Evolutionary conservation across 176 grass and related monocot species (phyloP).

Genomic region (Eremochloa ophiuroides): DNA sequence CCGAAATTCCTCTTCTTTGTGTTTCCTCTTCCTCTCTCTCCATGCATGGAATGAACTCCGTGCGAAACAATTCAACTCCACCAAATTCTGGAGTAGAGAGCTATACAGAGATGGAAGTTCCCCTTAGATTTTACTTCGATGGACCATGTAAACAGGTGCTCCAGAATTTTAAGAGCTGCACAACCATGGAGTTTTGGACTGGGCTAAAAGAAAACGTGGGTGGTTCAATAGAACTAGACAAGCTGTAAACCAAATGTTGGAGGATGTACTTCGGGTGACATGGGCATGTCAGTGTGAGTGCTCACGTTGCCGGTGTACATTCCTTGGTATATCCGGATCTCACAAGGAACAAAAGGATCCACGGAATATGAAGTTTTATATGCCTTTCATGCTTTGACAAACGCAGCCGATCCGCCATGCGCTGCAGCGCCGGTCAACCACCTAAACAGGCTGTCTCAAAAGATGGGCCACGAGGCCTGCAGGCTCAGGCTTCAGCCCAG

Average conservation of each 20-base stretch:
- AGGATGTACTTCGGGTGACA: background rate
- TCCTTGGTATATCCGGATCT: slow-evolving; percentile 27
- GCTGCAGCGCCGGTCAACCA: background rate
- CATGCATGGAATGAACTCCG: background rate
- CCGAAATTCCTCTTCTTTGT: no score
- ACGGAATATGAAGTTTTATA: background rate
- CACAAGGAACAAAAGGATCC: background rate
- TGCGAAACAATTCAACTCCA: background rate
- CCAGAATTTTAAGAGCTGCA: background rate
- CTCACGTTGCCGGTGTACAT: background rate
- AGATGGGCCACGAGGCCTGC: background rate
- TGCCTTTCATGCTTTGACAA: background rate
- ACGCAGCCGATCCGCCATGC: background rate
- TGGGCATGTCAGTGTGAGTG: background rate
- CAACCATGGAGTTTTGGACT: background rate
- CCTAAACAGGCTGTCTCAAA: background rate
- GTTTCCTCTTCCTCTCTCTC: no score
- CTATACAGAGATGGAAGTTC: background rate
- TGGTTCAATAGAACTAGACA: background rate
- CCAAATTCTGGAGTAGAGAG: background rate
- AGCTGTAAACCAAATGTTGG: background rate
- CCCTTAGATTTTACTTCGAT: background rate
- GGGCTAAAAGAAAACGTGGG: background rate
- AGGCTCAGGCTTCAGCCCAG: background rate
- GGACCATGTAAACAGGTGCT: background rate